Evolutionary conservation across 2,329 filamentous ascomycete genomes (phyloP), one percentile per base, ranked within the genome.

Genomic region (Phialophora tarda): DNA sequence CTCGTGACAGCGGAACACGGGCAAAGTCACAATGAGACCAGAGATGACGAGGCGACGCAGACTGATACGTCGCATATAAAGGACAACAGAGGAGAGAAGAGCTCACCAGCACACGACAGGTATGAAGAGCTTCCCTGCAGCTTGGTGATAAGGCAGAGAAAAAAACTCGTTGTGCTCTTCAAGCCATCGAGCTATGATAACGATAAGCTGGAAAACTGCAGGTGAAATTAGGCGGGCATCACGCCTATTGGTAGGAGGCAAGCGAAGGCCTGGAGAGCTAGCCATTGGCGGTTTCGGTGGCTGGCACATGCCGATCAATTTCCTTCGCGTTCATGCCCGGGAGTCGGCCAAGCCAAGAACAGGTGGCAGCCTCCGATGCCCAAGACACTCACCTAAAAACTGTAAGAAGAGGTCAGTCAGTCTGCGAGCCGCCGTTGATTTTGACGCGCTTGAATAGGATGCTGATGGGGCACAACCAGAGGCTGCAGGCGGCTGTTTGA

Each of bases 201-300:
- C 64, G 66, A 66, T 69, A 66, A 69, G 59, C 55, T 63, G 38
- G 54, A 64, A 58, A 59, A 61, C 65, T 64, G 47, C 50, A 23
- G 47, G 48, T 24, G 28, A 54, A 14, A 56, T 50, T 56, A 34
- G 51, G 59, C 59, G 59, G 59, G 59, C 59, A 56, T n/a, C 23
- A 23, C 34, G n/a, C 38, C 51, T 6, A 62, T 62, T 62, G 59
- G 59, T 50, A 32, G 23, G n/a, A 51, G 23, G 23, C 23, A 23
- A 32, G 59, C 59, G 26, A 61, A 14, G 17, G 30, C 59, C 48
- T 14, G 14, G 47, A 4, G 14, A 59, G 28, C 47, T 50, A n/a
- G 14, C 57, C 24, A 47, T 41, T 50, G 38, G 38, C 4, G 41
- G 44, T 24, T 17, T 14, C 41, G 23, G 41, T 30, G 57, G 57